These are phyloP conservation scores for Candida glaebosa DNA, from an alignment of 805 yeast genomes.

Conservation along the genomic window DNA sequence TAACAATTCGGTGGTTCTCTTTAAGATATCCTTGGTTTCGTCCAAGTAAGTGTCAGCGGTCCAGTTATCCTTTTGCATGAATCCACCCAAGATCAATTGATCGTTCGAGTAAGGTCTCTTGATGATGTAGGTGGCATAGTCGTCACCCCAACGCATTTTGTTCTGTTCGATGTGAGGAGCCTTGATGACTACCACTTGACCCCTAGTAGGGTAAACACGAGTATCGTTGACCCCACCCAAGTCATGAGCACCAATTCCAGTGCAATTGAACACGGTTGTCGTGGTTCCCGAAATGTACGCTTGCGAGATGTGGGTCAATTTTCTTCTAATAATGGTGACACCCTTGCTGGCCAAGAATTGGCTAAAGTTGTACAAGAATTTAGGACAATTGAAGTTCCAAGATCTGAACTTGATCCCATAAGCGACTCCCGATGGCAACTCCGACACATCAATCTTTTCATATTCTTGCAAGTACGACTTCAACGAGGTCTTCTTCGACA, in stretches of 20 bases:
- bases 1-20: constrained; percentile 49
- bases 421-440: constrained; percentile 49
- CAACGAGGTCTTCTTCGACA: constrained; percentile 45
- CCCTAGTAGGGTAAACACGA: constrained; percentile 68
- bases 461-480: constrained; percentile 48
- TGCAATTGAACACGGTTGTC: constrained; percentile 64
- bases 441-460: constrained; percentile 26
- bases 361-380: constrained; percentile 48
- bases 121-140: constrained; percentile 60
- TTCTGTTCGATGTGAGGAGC: constrained; percentile 69
- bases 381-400: constrained; percentile 74
- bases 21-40: constrained; percentile 60
- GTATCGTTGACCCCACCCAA: constrained; percentile 66
- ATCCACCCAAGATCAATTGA: constrained; percentile 75
- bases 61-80: constrained; percentile 61
- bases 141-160: constrained; percentile 57
- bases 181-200: constrained; percentile 70
- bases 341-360: constrained; percentile 45
- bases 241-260: constrained; percentile 66
- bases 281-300: constrained; percentile 40
- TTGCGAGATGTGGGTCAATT: constrained; percentile 52
- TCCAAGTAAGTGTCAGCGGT: constrained; percentile 53
- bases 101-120: constrained; percentile 67
- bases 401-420: constrained; percentile 57
- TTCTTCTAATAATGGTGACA: constrained; percentile 46